Percentiles rank a stretch among this genome's conserved stretches.
These are phyloP conservation scores for Pleurotus ostreatus DNA, from an alignment of 768 basidiomycete genomes.

Conservation along the genomic window DNA sequence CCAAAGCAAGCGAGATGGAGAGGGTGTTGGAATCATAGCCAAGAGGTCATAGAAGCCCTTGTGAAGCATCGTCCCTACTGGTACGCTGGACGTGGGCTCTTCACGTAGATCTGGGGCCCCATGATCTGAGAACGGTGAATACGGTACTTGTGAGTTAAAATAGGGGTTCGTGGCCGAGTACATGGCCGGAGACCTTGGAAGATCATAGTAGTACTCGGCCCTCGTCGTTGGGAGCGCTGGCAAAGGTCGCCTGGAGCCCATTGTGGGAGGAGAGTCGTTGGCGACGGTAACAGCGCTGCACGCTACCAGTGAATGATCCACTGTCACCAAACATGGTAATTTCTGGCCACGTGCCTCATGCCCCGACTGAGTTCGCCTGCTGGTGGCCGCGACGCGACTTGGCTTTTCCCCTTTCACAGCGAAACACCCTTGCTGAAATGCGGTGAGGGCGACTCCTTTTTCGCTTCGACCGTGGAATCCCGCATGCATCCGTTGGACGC, in stretches of 20 bases:
- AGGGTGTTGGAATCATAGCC: conserved; percentile 70
- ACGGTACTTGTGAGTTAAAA: conserved; percentile 28
- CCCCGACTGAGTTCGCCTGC: neutral
- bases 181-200: conserved; percentile 20
- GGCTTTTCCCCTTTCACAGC: neutral
- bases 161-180: conserved; percentile 30
- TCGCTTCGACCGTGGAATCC: neutral
- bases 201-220: conserved; percentile 24
- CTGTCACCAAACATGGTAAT: conserved; percentile 6
- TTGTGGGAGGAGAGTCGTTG: conserved; percentile 10
- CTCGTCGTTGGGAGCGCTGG: conserved; percentile 26
- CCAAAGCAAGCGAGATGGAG: conserved; percentile 64
- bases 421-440: neutral
- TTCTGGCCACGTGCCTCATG: neutral
- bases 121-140: conserved; percentile 33
- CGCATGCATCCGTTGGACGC: neutral
- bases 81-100: conserved; percentile 45
- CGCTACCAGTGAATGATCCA: conserved; percentile 6
- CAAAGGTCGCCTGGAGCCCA: conserved; percentile 22
- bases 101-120: conserved; percentile 36
- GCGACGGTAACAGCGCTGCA: conserved; percentile 2
- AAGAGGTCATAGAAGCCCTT: conserved; percentile 89
- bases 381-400: neutral
- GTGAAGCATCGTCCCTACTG: conserved; percentile 73
- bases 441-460: neutral